Percentiles rank a stretch among this genome's conserved stretches.
These are phyloP conservation scores for Phaseolus lunatus DNA, from an alignment of 306 rosid genomes.

Conservation along the genomic window DNA sequence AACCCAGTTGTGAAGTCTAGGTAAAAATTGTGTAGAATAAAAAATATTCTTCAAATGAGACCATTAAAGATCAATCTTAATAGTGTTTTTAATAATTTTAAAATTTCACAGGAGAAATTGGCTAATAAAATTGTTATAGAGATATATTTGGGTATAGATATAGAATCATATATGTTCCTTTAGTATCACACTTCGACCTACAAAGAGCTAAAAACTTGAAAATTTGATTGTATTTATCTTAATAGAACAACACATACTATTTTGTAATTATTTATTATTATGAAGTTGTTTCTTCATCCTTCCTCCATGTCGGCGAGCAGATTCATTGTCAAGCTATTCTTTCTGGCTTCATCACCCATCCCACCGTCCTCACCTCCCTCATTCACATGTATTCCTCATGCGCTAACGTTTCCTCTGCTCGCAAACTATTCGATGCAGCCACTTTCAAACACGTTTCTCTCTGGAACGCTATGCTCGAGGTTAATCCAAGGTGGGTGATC, in stretches of 20 bases:
- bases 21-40: too few relatives aligned
- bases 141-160: constrained; percentile 11
- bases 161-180: constrained; percentile 24
- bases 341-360: constrained; percentile 51
- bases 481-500: constrained; percentile 63
- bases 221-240: too few relatives aligned
- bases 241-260: too few relatives aligned
- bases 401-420: constrained; percentile 50
- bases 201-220: neutral
- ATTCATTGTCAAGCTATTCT: constrained; percentile 60
- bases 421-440: constrained; percentile 60
- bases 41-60: too few relatives aligned
- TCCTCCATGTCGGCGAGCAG: constrained; percentile 49
- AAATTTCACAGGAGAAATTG: constrained; percentile 3
- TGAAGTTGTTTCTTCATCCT: constrained; percentile 44
- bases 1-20: too few relatives aligned
- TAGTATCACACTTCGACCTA: neutral
- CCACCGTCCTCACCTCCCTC: constrained; percentile 51
- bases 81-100: too few relatives aligned
- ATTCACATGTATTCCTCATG: constrained; percentile 67
- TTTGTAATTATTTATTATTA: too few relatives aligned
- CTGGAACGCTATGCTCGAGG: constrained; percentile 71
- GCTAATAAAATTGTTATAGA: constrained; percentile 1
- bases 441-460: constrained; percentile 36
- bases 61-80: too few relatives aligned